These are phyloP conservation scores for Phaseolus lunatus DNA, from an alignment of 306 rosid genomes.

Conservation along the genomic window DNA sequence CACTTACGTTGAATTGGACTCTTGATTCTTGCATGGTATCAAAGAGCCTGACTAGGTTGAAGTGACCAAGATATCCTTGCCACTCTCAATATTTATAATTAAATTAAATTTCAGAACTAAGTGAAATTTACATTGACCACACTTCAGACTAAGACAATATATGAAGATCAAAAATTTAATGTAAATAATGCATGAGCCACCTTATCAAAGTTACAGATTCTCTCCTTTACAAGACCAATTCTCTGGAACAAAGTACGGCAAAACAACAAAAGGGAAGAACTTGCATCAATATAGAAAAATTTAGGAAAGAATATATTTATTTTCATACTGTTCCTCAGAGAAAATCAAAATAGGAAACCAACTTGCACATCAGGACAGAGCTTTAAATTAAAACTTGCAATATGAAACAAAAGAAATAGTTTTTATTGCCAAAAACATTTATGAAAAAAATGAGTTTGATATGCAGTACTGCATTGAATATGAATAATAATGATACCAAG, in stretches of 20 bases:
- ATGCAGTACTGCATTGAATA: neutral
- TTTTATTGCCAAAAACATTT: neutral
- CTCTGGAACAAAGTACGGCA: neutral
- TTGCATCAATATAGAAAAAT: neutral
- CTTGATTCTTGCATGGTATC: neutral
- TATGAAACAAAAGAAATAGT: neutral
- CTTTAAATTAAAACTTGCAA: neutral
- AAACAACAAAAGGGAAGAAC: neutral
- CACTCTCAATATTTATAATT: neutral
- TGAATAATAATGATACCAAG: constrained; percentile 13
- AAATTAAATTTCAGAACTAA: neutral
- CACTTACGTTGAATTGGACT: neutral
- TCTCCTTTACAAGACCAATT: neutral
- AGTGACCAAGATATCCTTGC: constrained; percentile 19
- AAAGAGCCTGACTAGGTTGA: constrained; percentile 9
- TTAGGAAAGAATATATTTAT: neutral
- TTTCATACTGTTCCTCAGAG: neutral
- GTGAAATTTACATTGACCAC: constrained; percentile 9
- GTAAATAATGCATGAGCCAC: neutral
- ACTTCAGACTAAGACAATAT: neutral
- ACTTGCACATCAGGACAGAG: neutral
- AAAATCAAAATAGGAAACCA: constrained; percentile 22
- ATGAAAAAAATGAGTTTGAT: neutral
- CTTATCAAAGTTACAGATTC: neutral
- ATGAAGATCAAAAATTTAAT: neutral